These are phyloP conservation scores for Cladophialophora exuberans DNA, from an alignment of 2,329 filamentous ascomycete species.

Conservation along the genomic window DNA sequence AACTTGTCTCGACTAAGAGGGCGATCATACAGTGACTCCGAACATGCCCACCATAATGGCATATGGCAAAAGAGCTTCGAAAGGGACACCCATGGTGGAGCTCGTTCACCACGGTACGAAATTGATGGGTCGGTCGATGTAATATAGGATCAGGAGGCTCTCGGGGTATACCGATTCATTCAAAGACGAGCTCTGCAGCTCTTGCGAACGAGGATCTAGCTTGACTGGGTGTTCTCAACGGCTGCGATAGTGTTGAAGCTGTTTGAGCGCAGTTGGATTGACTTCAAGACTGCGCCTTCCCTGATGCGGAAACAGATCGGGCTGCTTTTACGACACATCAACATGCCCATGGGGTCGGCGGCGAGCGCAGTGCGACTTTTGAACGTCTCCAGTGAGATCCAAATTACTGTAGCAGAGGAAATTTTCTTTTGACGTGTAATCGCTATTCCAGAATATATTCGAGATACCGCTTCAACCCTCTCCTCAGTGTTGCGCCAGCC, in stretches of 20 bases:
- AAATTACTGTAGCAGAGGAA: slow-evolving; percentile 2
- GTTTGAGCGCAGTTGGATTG: slow-evolving; percentile 1
- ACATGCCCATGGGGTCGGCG: neutral
- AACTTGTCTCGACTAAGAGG: slow-evolving; percentile 13
- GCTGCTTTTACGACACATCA: slow-evolving; percentile 6
- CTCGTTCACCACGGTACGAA: too few species aligned
- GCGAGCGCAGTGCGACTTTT: slow-evolving; percentile 2
- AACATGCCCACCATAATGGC: slow-evolving; percentile 60
- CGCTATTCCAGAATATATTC: neutral
- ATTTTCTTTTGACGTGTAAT: slow-evolving; percentile 24
- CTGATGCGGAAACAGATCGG: neutral
- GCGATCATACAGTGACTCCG: slow-evolving; percentile 48
- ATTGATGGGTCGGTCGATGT: too few species aligned
- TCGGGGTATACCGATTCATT: too few species aligned
- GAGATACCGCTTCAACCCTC: neutral
- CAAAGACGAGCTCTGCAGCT: neutral
- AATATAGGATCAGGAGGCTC: too few species aligned
- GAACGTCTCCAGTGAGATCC: slow-evolving; percentile 1
- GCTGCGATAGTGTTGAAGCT: neutral
- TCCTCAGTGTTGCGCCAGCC: slow-evolving; percentile 12
- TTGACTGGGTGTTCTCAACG: neutral
- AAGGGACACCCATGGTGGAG: slow-evolving; percentile 65
- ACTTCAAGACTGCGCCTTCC: neutral
- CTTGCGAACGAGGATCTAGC: neutral
- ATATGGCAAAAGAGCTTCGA: slow-evolving; percentile 67